These are phyloP conservation scores for Lepiota venenata DNA, from an alignment of 768 basidiomycete species.

Conservation along the genomic window DNA sequence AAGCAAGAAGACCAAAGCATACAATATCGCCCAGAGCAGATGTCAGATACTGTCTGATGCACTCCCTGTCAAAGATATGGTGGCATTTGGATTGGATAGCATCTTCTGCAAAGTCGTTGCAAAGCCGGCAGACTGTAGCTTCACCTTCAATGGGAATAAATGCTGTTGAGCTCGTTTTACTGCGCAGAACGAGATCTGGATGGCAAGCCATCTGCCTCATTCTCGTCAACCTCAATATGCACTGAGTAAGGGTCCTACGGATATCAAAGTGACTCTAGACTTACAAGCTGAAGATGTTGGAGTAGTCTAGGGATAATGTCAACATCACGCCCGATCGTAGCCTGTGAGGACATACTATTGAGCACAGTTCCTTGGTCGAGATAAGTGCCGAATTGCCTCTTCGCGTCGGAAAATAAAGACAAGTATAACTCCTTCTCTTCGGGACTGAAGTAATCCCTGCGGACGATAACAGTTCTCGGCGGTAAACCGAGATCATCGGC, in stretches of 20 bases:
- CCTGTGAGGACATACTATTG: slow-evolving; percentile 64
- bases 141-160: slow-evolving; percentile 64
- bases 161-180: slow-evolving; percentile 69
- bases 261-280: slow-evolving; percentile 17
- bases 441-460: slow-evolving; percentile 90
- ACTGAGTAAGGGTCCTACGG: slow-evolving; percentile 1
- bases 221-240: slow-evolving; percentile 69
- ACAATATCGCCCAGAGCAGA: slow-evolving; percentile 65
- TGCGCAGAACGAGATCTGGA: slow-evolving; percentile 89
- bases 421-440: slow-evolving; percentile 96
- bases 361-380: slow-evolving; percentile 86
- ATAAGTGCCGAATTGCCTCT: slow-evolving; percentile 88
- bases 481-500: slow-evolving; percentile 97
- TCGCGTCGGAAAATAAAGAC: slow-evolving; percentile 90
- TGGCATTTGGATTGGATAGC: slow-evolving; percentile 92
- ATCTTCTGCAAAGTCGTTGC: slow-evolving; percentile 96
- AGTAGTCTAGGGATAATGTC: slow-evolving; percentile 57
- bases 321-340: slow-evolving; percentile 2
- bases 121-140: slow-evolving; percentile 89
- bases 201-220: slow-evolving; percentile 97
- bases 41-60: slow-evolving; percentile 90
- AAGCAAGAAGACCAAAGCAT: slow-evolving; percentile 20
- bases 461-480: slow-evolving; percentile 85
- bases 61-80: slow-evolving; percentile 95
- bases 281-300: slow-evolving; percentile 82